Conservation (phyloP, 192 early-diverging fungal genomes). For the Coemansia brasiliensis region DNA sequence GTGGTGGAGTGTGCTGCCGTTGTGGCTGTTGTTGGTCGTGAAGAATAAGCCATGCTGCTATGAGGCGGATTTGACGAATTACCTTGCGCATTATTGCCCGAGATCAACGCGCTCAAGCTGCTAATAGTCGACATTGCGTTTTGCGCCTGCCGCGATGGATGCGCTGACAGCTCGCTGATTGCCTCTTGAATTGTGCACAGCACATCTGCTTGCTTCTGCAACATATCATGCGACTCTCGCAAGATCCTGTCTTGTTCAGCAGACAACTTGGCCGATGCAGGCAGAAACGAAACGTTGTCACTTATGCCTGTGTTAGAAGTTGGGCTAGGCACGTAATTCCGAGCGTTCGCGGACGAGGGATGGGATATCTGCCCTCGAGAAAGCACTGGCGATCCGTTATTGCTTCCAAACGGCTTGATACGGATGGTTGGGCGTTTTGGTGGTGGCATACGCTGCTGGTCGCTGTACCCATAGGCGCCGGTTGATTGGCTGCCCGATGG, state of each 20-base stretch:
- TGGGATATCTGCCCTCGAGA: background rate
- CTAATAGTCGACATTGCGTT: conserved; percentile 26
- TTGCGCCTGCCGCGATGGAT: conserved; percentile 19
- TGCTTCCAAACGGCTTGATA: conserved; percentile 19
- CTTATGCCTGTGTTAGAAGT: background rate
- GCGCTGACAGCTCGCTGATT: conserved; percentile 18
- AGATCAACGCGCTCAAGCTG: conserved; percentile 31
- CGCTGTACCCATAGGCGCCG: background rate
- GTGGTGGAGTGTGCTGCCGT: background rate
- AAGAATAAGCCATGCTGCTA: background rate
- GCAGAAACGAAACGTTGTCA: background rate
- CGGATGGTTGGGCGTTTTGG: conserved; percentile 31
- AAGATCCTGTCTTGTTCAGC: conserved; percentile 36
- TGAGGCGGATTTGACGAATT: background rate
- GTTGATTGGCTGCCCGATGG: background rate
- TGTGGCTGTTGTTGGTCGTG: background rate
- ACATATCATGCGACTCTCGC: conserved; percentile 42
- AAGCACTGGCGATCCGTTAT: background rate
- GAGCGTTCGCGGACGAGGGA: background rate
- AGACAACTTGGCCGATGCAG: conserved; percentile 8
- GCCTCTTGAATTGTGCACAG: conserved; percentile 21
- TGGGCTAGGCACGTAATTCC: background rate
- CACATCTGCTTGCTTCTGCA: conserved; percentile 25
- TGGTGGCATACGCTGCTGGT: conserved; percentile 1
- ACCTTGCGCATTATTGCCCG: conserved; percentile 1